These are phyloP conservation scores for Azolla pinnata DNA, from an alignment of 75 land plant genomes.

Conservation along the genomic window DNA sequence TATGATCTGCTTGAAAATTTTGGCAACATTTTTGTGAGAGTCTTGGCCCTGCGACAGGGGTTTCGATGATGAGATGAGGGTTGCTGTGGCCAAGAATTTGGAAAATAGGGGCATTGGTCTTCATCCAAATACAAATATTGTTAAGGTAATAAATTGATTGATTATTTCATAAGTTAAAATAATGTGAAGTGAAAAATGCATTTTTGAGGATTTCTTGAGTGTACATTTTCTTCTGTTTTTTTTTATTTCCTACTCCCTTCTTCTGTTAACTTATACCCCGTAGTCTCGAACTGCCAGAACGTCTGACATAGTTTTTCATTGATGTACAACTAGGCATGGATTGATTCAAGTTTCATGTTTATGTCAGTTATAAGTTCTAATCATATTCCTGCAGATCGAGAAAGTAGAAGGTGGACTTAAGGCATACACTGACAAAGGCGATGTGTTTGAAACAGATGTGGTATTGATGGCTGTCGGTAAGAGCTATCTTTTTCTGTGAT, in stretches of 20 bases:
- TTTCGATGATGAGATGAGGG: slow-evolving; percentile 96
- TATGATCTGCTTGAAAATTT: not conserved
- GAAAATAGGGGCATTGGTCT: slow-evolving; percentile 73
- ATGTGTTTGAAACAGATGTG: slow-evolving; percentile 63
- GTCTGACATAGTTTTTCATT: too few species aligned
- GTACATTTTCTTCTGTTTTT: too few species aligned
- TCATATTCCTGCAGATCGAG: slow-evolving; percentile 38
- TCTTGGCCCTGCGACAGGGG: slow-evolving; percentile 73
- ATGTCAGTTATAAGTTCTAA: too few species aligned
- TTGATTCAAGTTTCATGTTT: too few species aligned
- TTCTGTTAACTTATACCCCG: too few species aligned
- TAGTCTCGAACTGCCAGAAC: too few species aligned
- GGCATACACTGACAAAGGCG: slow-evolving; percentile 69
- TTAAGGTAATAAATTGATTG: slow-evolving; percentile 56
- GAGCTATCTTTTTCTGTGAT: not conserved
- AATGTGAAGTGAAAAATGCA: not conserved
- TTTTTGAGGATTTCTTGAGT: not conserved
- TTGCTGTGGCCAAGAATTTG: slow-evolving; percentile 75
- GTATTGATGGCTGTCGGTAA: slow-evolving; percentile 89
- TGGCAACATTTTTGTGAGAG: not conserved
- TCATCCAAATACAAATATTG: slow-evolving; percentile 55
- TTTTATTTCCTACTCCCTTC: too few species aligned
- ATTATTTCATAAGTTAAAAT: too few species aligned
- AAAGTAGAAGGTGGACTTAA: slow-evolving; percentile 72
- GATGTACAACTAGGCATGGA: too few species aligned